A percentile compares a stretch with the other conserved stretches of the same genome.
phyloP scores from a whole-genome alignment of 345 rosid genomes.

The Gossypium anomalum region DNA sequence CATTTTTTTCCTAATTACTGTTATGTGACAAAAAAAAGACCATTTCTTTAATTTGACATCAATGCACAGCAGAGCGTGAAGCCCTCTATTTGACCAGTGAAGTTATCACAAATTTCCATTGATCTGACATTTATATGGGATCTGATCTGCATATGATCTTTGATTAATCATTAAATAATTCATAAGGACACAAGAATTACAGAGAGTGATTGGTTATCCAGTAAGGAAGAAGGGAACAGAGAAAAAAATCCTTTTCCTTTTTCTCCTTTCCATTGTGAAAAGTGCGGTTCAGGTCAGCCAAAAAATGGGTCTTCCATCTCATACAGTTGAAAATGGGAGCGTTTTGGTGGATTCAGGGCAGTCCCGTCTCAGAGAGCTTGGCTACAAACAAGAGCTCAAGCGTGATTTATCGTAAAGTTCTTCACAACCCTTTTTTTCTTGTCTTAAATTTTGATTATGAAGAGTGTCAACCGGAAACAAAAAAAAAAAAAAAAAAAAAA shows the following conservation, averaged over 20 bases:
- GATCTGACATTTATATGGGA: not conserved
- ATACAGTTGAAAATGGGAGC: constrained; percentile 20
- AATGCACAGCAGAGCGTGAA: not conserved
- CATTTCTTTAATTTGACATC: not conserved
- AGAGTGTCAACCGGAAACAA: not conserved
- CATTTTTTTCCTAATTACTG: not conserved
- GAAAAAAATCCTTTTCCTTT: not conserved
- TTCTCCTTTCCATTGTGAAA: not conserved
- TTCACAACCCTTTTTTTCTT: constrained; percentile 11
- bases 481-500: not conserved
- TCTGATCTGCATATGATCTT: too few relatives aligned
- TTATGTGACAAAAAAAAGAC: too few relatives aligned
- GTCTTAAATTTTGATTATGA: not conserved
- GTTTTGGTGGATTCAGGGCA: constrained; percentile 53
- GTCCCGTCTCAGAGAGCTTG: constrained; percentile 75
- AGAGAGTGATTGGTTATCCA: not conserved
- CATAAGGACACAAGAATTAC: not conserved
- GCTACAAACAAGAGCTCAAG: constrained; percentile 97
- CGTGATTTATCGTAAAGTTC: constrained; percentile 79
- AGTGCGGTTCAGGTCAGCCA: constrained; percentile 18
- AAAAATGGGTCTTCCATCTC: constrained; percentile 31
- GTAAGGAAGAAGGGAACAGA: not conserved
- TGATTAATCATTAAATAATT: not conserved
- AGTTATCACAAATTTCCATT: not conserved
- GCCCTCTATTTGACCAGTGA: too few relatives aligned